phyloP scores from a whole-genome alignment of 768 basidiomycete genomes.

The Brasilioporus rufonigricans region DNA sequence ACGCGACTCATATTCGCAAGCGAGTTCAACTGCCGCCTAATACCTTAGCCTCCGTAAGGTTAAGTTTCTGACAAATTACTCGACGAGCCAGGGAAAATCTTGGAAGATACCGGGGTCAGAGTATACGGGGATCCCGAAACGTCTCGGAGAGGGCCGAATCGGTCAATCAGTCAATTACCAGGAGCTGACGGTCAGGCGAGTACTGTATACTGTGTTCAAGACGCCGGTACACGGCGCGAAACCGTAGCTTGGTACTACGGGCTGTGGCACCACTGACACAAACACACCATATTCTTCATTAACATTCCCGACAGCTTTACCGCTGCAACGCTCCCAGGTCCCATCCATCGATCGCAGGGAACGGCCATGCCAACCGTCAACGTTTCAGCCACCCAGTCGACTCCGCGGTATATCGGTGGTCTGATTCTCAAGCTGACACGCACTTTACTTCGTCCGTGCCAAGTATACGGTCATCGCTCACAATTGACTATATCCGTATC shows the following conservation, averaged over 20 bases:
- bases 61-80: neutral
- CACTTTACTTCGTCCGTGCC: neutral
- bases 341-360: too few species aligned
- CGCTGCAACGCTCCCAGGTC: neutral
- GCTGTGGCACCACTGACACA: neutral
- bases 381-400: too few species aligned
- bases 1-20: neutral
- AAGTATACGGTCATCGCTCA: neutral
- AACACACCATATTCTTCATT: neutral
- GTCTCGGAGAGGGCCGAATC: neutral
- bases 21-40: neutral
- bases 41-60: neutral
- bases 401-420: too few species aligned
- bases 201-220: neutral
- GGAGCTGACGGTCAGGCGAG: neutral
- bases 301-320: neutral
- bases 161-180: neutral
- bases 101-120: neutral
- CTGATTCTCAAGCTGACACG: neutral
- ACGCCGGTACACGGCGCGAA: neutral
- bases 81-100: neutral
- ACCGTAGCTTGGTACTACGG: neutral
- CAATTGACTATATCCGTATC: too few species aligned
- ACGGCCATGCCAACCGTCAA: too few species aligned
- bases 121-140: neutral